Conservation (phyloP, 805 yeast species). For the Cyberlindnera japonica region DNA sequence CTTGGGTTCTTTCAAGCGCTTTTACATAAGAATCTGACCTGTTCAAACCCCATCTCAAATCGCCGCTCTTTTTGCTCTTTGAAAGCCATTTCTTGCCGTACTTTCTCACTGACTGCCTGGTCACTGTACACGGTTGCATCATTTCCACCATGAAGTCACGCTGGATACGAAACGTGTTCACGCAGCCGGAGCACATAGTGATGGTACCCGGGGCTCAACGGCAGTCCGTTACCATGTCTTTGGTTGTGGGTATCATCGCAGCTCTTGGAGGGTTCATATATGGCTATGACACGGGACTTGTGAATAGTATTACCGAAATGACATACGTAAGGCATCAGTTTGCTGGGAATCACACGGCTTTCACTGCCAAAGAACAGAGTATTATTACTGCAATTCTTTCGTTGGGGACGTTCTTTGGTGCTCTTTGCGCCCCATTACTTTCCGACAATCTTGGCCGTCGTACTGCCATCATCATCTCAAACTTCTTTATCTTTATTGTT, state of each 20-base stretch:
- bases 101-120: too few species aligned
- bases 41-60: too few species aligned
- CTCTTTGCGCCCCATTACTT: slow-evolving; percentile 51
- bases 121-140: background rate
- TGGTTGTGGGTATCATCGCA: slow-evolving; percentile 73
- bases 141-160: background rate
- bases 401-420: slow-evolving; percentile 74
- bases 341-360: slow-evolving; percentile 42
- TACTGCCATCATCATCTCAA: slow-evolving; percentile 55
- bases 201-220: slow-evolving; percentile 29
- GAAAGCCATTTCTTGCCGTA: too few species aligned
- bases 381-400: slow-evolving; percentile 76
- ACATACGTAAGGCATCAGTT: slow-evolving; percentile 54
- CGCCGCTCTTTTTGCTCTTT: too few species aligned
- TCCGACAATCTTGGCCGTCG: slow-evolving; percentile 76
- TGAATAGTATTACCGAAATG: slow-evolving; percentile 79
- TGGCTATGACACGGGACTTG: slow-evolving; percentile 87
- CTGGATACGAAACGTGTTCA: slow-evolving; percentile 20
- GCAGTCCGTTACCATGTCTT: slow-evolving; percentile 59
- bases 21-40: too few species aligned
- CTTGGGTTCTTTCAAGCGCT: too few species aligned
- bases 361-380: slow-evolving; percentile 62
- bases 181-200: slow-evolving; percentile 12
- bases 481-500: slow-evolving; percentile 58
- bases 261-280: slow-evolving; percentile 90